Evolutionary conservation across 257 asterid genomes (phyloP).

Genomic region (Scutellaria minor): DNA sequence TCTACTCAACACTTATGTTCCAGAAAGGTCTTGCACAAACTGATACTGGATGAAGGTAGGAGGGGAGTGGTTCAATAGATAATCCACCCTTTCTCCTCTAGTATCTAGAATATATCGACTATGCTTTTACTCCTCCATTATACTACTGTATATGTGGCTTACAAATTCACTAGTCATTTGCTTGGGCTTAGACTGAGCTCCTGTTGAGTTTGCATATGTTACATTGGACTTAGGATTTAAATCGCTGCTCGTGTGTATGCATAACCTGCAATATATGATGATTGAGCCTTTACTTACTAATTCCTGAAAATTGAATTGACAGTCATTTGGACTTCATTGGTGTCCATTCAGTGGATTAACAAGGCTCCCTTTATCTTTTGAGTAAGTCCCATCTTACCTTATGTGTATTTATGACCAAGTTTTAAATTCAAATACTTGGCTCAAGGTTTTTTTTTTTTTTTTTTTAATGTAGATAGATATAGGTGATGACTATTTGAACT

Average conservation of each 20-base stretch:
- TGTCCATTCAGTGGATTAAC: conserved; percentile 86
- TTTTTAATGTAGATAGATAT: not conserved
- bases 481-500: conserved; percentile 11
- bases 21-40: conserved; percentile 2
- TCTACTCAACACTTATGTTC: not conserved
- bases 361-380: conserved; percentile 73
- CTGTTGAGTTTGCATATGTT: too few relatives aligned
- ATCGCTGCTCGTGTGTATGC: not conserved
- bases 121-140: not conserved
- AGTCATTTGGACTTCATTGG: conserved; percentile 97
- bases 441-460: not conserved
- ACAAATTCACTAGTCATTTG: not conserved
- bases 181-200: conserved; percentile 1
- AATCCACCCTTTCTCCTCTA: conserved; percentile 12
- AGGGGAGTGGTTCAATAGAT: not conserved
- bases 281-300: conserved; percentile 17
- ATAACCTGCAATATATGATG: conserved; percentile 16
- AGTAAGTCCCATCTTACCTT: conserved; percentile 56
- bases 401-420: conserved; percentile 14
- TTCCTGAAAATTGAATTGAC: conserved; percentile 46
- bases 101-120: not conserved
- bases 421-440: conserved; percentile 8
- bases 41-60: conserved; percentile 19
- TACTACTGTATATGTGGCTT: not conserved
- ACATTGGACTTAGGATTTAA: not conserved